Conservation (phyloP, 2,329 filamentous ascomycete genomes). For the Fusarium irregulare region DNA sequence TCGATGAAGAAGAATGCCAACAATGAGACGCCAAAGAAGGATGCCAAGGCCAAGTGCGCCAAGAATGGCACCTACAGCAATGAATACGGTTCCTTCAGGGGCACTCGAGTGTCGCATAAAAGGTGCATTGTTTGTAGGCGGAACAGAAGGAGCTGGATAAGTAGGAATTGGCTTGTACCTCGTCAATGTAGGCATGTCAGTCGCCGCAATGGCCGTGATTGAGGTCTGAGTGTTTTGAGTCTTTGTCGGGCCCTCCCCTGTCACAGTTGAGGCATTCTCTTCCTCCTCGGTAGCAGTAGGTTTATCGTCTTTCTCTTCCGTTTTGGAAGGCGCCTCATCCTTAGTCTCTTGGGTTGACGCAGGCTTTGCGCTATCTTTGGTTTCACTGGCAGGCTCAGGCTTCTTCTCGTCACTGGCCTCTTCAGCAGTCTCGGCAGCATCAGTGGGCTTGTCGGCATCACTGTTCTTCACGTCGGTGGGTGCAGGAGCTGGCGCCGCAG, state of each 20-base stretch:
- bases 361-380: slow-evolving; percentile 22
- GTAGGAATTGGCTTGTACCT: slow-evolving; percentile 57
- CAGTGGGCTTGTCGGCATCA: slow-evolving; percentile 18
- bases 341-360: slow-evolving; percentile 25
- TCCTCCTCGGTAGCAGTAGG: slow-evolving; percentile 24
- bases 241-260: slow-evolving; percentile 26
- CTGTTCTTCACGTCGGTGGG: slow-evolving; percentile 35
- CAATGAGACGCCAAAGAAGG: slow-evolving; percentile 86
- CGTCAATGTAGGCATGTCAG: slow-evolving; percentile 57
- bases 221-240: slow-evolving; percentile 22
- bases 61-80: slow-evolving; percentile 88
- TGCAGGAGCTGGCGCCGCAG: slow-evolving; percentile 28
- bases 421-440: slow-evolving; percentile 10
- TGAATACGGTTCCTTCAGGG: slow-evolving; percentile 96
- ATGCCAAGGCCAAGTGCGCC: slow-evolving; percentile 85
- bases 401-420: slow-evolving; percentile 17
- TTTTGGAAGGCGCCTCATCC: slow-evolving; percentile 23
- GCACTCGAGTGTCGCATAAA: slow-evolving; percentile 90
- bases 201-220: slow-evolving; percentile 29
- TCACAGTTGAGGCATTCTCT: slow-evolving; percentile 40
- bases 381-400: slow-evolving; percentile 22
- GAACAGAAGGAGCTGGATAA: slow-evolving; percentile 80
- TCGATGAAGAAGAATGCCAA: slow-evolving; percentile 91
- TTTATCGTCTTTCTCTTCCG: slow-evolving; percentile 25
- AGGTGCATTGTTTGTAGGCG: slow-evolving; percentile 84